Evolutionary conservation across 2,329 filamentous ascomycete genomes (phyloP), one percentile per base, ranked within the genome.

Genomic region (Verticillium albo-atrum): DNA sequence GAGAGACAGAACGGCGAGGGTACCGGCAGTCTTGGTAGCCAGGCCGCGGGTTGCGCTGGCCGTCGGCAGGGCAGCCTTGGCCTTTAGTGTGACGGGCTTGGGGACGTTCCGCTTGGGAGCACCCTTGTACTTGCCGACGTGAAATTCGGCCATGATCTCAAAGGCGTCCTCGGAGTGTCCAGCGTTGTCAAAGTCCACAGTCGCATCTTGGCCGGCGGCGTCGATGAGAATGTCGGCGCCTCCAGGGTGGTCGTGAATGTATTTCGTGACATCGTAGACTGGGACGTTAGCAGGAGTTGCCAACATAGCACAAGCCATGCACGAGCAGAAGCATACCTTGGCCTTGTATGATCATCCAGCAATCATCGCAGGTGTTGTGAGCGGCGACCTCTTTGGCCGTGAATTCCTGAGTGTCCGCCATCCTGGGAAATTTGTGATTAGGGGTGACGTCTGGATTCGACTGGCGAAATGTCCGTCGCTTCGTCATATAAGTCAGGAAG

Each of bases 151-250:
- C 71, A 80, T 75, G 54, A 78, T 75, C 42, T 79, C 77, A 56
- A 67, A 71, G 3, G 78, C 78, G 58, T 81, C 79, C 26, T 91
- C 89, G 54, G 89, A 92, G 78, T 96, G 91, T 52, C 91, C 91
- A 37, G 91, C 90, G 68, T 93, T 89, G 75, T 95, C 90, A 68
- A 93, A 95, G 50, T 86, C 89, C 70, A 91, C 87, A 51, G 89
- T 91, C 54, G 89, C 87, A 74, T 95, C 90, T 66, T 88, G 87
- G 60, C 91, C 91, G 66, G 82, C 90, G 28, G 91, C 88, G 63
- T 94, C 91, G 61, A 91, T 79, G 47, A 95, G 79, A 61, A 93
- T 85, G 69, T 93, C 90, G 68, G 89, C 86, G 70, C 91, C 91
- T 67, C 91, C 91, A 58, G 86, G 86, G 62, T 88, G 86, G 59